phyloP scores from a whole-genome alignment of 2,329 filamentous ascomycete species.

The Hymenotorrendiella dingleyae region DNA sequence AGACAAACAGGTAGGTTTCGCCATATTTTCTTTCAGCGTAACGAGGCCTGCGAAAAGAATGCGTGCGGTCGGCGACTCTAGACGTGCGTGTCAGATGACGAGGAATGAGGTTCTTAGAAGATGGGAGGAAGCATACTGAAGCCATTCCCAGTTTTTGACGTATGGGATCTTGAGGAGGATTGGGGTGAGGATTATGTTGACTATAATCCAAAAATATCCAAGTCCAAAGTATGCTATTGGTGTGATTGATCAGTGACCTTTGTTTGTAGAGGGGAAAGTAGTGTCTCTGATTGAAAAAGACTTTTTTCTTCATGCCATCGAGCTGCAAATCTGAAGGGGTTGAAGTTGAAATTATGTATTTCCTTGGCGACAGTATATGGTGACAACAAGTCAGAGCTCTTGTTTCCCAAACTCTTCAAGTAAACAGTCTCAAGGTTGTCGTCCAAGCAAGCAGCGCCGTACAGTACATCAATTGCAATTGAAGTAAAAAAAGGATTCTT shows the following conservation, averaged over 20 bases:
- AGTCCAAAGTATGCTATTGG: neutral
- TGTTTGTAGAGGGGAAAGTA: no score
- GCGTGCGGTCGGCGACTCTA: slow-evolving; percentile 16
- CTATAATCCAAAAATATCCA: neutral
- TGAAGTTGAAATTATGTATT: no score
- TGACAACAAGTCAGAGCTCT: no score
- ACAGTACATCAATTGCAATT: neutral
- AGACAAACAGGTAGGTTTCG: slow-evolving; percentile 26
- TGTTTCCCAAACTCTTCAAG: no score
- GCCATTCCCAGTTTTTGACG: slow-evolving; percentile 15
- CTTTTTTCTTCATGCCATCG: no score
- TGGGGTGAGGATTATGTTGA: slow-evolving; percentile 8
- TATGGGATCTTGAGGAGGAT: slow-evolving; percentile 9
- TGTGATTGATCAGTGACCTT: neutral
- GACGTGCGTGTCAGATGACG: slow-evolving; percentile 5
- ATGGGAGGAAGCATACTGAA: slow-evolving; percentile 8
- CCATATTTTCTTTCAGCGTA: slow-evolving; percentile 13
- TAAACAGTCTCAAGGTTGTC: no score
- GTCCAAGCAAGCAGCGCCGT: no score
- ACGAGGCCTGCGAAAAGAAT: slow-evolving; percentile 12
- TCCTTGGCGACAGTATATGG: no score
- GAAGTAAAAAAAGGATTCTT: slow-evolving; percentile 12
- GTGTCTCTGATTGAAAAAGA: no score
- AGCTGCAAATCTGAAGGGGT: no score
- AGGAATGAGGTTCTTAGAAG: neutral